phyloP scores from a whole-genome alignment of 2,329 filamentous ascomycete species.

The Amauroascus verrucosus region DNA sequence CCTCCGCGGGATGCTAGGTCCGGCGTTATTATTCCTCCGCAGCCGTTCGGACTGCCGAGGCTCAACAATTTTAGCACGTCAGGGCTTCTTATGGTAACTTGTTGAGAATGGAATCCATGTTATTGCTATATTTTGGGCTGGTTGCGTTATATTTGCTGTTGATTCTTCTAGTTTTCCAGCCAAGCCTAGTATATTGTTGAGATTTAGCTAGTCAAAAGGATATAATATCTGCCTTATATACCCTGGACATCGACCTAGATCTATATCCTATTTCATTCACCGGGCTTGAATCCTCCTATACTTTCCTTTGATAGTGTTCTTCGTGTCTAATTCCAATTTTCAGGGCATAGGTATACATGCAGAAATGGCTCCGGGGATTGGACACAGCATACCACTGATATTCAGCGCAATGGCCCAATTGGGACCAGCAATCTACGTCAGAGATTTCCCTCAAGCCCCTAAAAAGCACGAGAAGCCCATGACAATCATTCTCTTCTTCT shows the following conservation, averaged over 20 bases:
- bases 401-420: slow-evolving; percentile 27
- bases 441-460: slow-evolving; percentile 19
- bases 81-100: not conserved
- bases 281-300: not conserved
- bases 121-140: too few relatives aligned
- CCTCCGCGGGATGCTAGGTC: not conserved
- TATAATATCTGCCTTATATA: too few relatives aligned
- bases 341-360: not conserved
- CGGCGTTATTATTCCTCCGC: not conserved
- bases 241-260: too few relatives aligned
- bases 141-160: too few relatives aligned
- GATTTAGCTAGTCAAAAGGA: too few relatives aligned
- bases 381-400: not conserved
- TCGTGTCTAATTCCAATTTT: not conserved
- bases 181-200: too few relatives aligned
- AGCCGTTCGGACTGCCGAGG: not conserved
- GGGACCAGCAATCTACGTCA: slow-evolving; percentile 31
- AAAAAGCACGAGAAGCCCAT: slow-evolving; percentile 14
- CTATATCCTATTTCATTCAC: too few relatives aligned
- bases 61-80: not conserved
- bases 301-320: not conserved
- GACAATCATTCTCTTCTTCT: slow-evolving; percentile 39
- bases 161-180: too few relatives aligned
- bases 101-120: not conserved
- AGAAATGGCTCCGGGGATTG: not conserved